phyloP scores from a whole-genome alignment of 177 flowering plant genomes.

The Vitis hybrid region DNA sequence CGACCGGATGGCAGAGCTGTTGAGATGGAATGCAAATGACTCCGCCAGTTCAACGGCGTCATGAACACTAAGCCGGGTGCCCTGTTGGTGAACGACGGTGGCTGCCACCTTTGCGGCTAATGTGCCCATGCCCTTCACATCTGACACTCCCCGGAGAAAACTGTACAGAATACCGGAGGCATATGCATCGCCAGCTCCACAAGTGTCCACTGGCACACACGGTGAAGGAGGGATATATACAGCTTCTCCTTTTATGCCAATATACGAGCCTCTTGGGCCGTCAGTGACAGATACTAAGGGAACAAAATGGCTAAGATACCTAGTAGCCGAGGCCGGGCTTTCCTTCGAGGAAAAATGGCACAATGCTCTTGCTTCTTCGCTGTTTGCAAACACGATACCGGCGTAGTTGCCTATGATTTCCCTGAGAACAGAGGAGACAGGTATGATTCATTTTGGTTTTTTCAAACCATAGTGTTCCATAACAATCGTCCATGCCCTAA shows the following conservation, averaged over 20 bases:
- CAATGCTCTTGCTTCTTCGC: conserved; percentile 83
- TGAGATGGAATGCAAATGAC: conserved; percentile 44
- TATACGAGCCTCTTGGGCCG: conserved; percentile 83
- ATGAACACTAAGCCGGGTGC: conserved; percentile 78
- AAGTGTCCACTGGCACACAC: conserved; percentile 82
- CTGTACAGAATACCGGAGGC: conserved; percentile 90
- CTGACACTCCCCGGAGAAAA: conserved; percentile 63
- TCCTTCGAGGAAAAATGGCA: conserved; percentile 73
- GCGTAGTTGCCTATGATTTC: conserved; percentile 82
- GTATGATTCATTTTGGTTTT: no score
- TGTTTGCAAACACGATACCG: conserved; percentile 85
- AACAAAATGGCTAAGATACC: conserved; percentile 87
- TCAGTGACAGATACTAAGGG: conserved; percentile 91
- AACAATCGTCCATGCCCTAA: no score
- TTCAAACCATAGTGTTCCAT: no score
- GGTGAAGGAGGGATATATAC: conserved; percentile 79
- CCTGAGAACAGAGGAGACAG: conserved; percentile 39
- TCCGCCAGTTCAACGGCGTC: conserved; percentile 70
- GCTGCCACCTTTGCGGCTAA: conserved; percentile 86
- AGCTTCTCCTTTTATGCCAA: conserved; percentile 92
- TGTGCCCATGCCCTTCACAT: conserved; percentile 74
- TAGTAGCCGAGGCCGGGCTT: conserved; percentile 65
- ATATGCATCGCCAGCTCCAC: conserved; percentile 98
- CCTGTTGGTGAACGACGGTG: conserved; percentile 90
- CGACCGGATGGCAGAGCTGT: conserved; percentile 31